Evolutionary conservation across 2,329 filamentous ascomycete genomes (phyloP).

Genomic region (Thelonectria discophora): DNA sequence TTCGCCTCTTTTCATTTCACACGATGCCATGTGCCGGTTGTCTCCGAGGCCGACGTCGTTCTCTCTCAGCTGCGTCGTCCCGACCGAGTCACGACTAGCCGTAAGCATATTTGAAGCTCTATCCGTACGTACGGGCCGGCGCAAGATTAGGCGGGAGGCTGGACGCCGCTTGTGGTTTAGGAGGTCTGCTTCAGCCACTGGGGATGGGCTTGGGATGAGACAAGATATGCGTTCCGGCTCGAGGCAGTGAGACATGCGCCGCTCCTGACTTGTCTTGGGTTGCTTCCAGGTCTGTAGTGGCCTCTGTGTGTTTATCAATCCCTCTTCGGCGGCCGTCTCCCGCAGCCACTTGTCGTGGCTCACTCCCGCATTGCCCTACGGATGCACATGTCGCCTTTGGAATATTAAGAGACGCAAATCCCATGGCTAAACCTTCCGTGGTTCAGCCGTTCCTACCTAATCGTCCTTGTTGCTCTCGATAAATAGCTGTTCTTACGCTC

Average conservation of each 20-base stretch:
- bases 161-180: background rate
- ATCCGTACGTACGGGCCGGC: background rate
- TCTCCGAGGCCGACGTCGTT: slow-evolving; percentile 1
- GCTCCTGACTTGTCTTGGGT: slow-evolving; percentile 56
- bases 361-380: no score
- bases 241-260: slow-evolving; percentile 58
- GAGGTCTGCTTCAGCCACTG: slow-evolving; percentile 5
- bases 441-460: no score
- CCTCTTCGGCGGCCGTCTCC: no score
- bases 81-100: no score
- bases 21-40: background rate
- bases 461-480: no score
- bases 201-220: slow-evolving; percentile 6
- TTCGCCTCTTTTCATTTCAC: slow-evolving; percentile 3
- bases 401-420: no score
- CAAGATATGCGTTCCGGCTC: slow-evolving; percentile 46
- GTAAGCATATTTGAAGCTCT: background rate
- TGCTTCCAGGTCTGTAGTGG: no score
- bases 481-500: no score
- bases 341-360: no score
- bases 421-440: no score
- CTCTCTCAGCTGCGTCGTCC: background rate
- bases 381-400: no score
- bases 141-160: background rate
- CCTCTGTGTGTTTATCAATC: no score